Conservation (phyloP, 164 flowering plant species). For the Euptelea pleiosperma region DNA sequence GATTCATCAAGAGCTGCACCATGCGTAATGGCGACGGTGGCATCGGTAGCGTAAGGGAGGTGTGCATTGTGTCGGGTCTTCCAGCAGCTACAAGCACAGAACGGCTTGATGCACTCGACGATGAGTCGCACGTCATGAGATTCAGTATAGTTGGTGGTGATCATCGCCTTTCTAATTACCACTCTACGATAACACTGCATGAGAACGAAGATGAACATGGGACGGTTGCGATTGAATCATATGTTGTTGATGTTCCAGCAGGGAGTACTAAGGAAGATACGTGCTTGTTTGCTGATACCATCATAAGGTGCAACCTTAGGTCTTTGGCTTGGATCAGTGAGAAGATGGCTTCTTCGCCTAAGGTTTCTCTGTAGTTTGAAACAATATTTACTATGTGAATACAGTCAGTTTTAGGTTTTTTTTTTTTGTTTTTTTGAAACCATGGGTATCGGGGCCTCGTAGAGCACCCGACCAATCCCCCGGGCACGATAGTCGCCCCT, state of each 20-base stretch:
- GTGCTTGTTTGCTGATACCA: constrained; percentile 38
- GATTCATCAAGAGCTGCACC: constrained; percentile 32
- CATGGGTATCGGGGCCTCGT: too few species aligned
- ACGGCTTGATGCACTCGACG: constrained; percentile 39
- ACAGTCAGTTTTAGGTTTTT: too few species aligned
- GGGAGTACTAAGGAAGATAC: constrained; percentile 51
- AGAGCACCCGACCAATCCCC: too few species aligned
- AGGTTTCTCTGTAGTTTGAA: too few species aligned
- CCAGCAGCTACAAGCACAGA: constrained; percentile 33
- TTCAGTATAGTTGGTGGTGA: constrained; percentile 40
- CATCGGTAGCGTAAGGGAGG: constrained; percentile 29
- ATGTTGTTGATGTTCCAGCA: constrained; percentile 37
- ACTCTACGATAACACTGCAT: constrained; percentile 30
- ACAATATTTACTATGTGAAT: too few species aligned
- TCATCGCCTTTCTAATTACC: constrained; percentile 37
- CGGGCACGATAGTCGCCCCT: too few species aligned
- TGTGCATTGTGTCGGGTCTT: constrained; percentile 30
- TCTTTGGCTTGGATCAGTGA: constrained; percentile 29
- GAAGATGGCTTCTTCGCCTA: constrained; percentile 4
- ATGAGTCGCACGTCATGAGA: constrained; percentile 28
- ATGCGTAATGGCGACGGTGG: constrained; percentile 21
- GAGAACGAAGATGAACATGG: constrained; percentile 9
- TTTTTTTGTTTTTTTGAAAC: too few species aligned
- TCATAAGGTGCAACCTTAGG: constrained; percentile 38
- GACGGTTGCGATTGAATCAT: constrained; percentile 42